A percentile compares a stretch with the other conserved stretches of the same genome.
Conservation (phyloP, 768 basidiomycete species). For the Austroboletus eburneus region DNA sequence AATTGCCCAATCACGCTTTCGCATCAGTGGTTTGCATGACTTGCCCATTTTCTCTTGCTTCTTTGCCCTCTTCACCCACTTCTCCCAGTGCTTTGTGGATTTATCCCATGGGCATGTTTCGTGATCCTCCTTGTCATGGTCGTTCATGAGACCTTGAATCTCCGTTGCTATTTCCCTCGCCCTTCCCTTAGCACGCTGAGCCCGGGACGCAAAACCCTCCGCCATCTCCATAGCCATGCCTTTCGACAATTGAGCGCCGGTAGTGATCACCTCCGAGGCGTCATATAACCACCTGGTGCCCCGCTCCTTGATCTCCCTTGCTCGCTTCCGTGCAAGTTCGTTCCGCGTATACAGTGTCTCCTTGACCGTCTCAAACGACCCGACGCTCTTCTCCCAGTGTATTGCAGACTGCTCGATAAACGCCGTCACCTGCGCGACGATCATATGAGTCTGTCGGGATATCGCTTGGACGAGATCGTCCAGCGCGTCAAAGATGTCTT, state of each 20-base stretch:
- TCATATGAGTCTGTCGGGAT: constrained; percentile 37
- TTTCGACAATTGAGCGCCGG: constrained; percentile 41
- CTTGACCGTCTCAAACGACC: constrained; percentile 35
- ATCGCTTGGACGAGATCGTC: constrained; percentile 54
- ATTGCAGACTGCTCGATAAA: constrained; percentile 44
- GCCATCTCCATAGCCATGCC: constrained; percentile 40
- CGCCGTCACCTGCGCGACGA: constrained; percentile 31
- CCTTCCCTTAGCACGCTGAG: constrained; percentile 40
- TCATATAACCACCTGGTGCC: constrained; percentile 44
- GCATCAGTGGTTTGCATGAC: constrained; percentile 13
- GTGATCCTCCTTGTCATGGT: constrained; percentile 18
- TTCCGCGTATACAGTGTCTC: constrained; percentile 48
- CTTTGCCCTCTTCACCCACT: constrained; percentile 10
- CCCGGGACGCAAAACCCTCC: constrained; percentile 34
- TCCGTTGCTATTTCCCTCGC: constrained; percentile 42
- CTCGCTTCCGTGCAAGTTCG: constrained; percentile 48
- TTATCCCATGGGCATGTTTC: constrained; percentile 15
- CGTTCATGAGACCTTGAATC: constrained; percentile 23
- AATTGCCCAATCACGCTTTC: constrained; percentile 8
- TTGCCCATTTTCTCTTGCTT: constrained; percentile 5
- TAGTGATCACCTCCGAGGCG: constrained; percentile 40
- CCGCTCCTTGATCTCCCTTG: constrained; percentile 47
- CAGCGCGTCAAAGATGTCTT: constrained; percentile 55
- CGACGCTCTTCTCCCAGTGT: constrained; percentile 28
- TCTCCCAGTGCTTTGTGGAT: constrained; percentile 18